phyloP scores from a whole-genome alignment of 306 rosid species.

The Lathyrus aphaca region DNA sequence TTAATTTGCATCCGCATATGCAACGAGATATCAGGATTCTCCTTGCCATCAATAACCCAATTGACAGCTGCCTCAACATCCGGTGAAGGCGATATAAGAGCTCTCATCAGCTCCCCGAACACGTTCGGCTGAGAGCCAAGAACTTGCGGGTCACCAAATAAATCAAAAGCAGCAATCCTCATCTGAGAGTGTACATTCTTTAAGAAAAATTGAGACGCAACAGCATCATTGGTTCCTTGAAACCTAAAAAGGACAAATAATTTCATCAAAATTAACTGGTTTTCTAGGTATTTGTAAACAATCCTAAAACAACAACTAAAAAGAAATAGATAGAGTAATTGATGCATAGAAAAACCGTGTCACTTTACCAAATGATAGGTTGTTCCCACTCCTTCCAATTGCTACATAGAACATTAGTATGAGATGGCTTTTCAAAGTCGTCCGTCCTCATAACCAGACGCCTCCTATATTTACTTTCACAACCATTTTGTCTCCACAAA shows the following conservation, averaged over 20 bases:
- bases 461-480: conserved; percentile 68
- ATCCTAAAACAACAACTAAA: not conserved
- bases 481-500: conserved; percentile 84
- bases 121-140: conserved; percentile 78
- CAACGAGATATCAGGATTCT: conserved; percentile 83
- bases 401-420: conserved; percentile 86
- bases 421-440: conserved; percentile 86
- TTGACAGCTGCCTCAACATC: conserved; percentile 80
- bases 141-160: conserved; percentile 74
- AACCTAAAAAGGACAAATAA: conserved; percentile 57
- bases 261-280: not conserved
- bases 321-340: not conserved
- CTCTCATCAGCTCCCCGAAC: conserved; percentile 93
- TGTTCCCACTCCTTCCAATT: conserved; percentile 92
- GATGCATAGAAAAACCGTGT: conserved; percentile 11
- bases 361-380: conserved; percentile 85
- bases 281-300: not conserved
- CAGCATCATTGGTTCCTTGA: conserved; percentile 90
- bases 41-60: conserved; percentile 73
- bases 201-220: conserved; percentile 88
- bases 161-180: conserved; percentile 74
- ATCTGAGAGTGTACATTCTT: conserved; percentile 80
- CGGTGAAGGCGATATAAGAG: conserved; percentile 81
- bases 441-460: conserved; percentile 82
- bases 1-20: conserved; percentile 98